Conservation (phyloP, 805 yeast species). For the Wickerhamomyces canadensis region DNA sequence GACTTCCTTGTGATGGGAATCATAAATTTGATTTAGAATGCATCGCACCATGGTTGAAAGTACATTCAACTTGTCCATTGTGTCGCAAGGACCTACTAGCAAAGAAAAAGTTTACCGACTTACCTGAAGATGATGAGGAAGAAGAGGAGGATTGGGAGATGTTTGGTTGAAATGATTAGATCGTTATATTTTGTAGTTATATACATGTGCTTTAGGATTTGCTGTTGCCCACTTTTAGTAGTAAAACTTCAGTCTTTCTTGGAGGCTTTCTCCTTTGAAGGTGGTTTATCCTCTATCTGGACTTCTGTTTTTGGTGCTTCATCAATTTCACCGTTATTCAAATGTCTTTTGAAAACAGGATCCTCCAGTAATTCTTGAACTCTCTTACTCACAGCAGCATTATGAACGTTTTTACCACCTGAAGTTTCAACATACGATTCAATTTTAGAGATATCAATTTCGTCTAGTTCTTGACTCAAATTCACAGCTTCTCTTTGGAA, state of each 20-base stretch:
- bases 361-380: slow-evolving; percentile 68
- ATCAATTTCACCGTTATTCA: slow-evolving; percentile 9
- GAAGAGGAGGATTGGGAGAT: slow-evolving; percentile 75
- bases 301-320: not conserved
- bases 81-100: slow-evolving; percentile 70
- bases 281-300: not conserved
- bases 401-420: slow-evolving; percentile 10
- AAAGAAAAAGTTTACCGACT: slow-evolving; percentile 33
- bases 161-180: slow-evolving; percentile 53
- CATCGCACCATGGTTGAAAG: slow-evolving; percentile 80
- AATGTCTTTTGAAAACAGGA: slow-evolving; percentile 59
- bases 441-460: slow-evolving; percentile 16
- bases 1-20: slow-evolving; percentile 54
- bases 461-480: slow-evolving; percentile 35
- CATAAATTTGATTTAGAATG: slow-evolving; percentile 89
- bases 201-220: slow-evolving; percentile 14
- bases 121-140: slow-evolving; percentile 31
- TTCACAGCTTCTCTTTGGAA: slow-evolving; percentile 48
- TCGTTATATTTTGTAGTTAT: not conserved
- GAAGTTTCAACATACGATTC: slow-evolving; percentile 4
- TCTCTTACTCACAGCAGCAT: slow-evolving; percentile 31
- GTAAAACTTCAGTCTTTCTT: not conserved
- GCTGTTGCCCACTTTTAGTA: no score
- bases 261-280: not conserved
- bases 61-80: slow-evolving; percentile 75